These are phyloP conservation scores for Aureococcus anophagefferens DNA, from an alignment of 108 stramenopile genomes.

Conservation along the genomic window DNA sequence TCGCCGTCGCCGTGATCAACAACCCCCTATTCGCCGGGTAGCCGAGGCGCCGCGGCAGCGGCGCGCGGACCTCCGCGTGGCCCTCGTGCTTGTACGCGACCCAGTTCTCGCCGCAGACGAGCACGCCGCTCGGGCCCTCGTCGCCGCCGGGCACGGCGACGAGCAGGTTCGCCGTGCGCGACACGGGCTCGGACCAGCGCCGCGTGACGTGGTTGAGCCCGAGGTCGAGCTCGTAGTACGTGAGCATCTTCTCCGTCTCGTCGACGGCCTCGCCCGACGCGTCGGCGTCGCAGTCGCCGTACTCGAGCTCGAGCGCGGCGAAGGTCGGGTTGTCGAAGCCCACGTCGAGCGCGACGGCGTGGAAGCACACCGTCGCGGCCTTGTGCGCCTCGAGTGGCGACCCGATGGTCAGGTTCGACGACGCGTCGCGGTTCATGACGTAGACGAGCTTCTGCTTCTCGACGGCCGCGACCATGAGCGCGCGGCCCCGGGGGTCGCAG, in stretches of 20 bases:
- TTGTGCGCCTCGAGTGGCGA: conserved; percentile 94
- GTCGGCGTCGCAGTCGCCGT: conserved; percentile 66
- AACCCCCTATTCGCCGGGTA: conserved; percentile 62
- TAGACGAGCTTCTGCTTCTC: conserved; percentile 97
- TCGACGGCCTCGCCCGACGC: conserved; percentile 30
- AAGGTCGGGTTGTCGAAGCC: conserved; percentile 96
- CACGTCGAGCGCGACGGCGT: conserved; percentile 80
- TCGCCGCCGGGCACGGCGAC: conserved; percentile 82
- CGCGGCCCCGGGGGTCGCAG: conserved; percentile 84
- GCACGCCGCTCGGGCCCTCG: conserved; percentile 82
- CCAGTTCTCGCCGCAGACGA: conserved; percentile 89
- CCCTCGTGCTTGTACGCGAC: conserved; percentile 80
- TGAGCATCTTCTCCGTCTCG: conserved; percentile 60
- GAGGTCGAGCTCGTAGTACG: conserved; percentile 95
- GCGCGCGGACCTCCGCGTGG: conserved; percentile 34
- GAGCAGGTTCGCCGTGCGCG: conserved; percentile 66
- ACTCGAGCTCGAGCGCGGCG: conserved; percentile 86
- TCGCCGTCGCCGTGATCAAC: conserved; percentile 64
- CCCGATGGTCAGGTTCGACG: conserved; percentile 66
- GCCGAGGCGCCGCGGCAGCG: conserved; percentile 66
- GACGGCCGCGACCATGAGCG: conserved; percentile 68
- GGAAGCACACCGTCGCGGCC: conserved; percentile 63
- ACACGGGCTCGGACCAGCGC: conserved; percentile 40
- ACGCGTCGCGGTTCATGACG: conserved; percentile 73
- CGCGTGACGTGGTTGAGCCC: conserved; percentile 96